A percentile compares a stretch with the other conserved stretches of the same genome.
These are phyloP conservation scores for Rhododendron vialii DNA, from an alignment of 148 eudicot genomes.

Conservation along the genomic window DNA sequence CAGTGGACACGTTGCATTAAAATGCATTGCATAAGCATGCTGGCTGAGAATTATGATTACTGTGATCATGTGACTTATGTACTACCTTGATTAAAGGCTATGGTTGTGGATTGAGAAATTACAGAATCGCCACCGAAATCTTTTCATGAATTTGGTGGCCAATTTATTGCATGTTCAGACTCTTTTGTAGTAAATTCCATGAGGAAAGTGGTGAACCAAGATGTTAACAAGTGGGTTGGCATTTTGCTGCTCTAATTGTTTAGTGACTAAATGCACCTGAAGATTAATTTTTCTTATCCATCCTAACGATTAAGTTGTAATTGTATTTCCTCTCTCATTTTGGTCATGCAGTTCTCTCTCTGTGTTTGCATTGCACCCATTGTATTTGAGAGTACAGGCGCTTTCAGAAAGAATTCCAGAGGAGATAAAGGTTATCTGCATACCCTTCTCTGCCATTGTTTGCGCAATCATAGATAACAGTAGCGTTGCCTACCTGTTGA, in stretches of 20 bases:
- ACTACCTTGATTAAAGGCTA: neutral
- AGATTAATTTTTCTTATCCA: neutral
- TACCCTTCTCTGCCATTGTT: slow-evolving; percentile 1
- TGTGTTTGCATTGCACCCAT: slow-evolving; percentile 93
- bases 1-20: neutral
- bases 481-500: neutral
- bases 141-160: neutral
- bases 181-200: neutral
- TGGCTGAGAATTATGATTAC: neutral
- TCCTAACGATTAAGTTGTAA: neutral
- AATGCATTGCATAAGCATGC: neutral
- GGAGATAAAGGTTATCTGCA: slow-evolving; percentile 58
- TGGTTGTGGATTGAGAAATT: neutral
- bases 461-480: neutral
- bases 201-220: neutral
- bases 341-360: slow-evolving; percentile 82
- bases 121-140: neutral
- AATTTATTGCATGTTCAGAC: neutral
- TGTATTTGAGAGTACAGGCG: slow-evolving; percentile 81
- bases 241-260: slow-evolving; percentile 9
- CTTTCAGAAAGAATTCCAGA: slow-evolving; percentile 70
- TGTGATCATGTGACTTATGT: neutral
- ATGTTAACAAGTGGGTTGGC: neutral
- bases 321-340: slow-evolving; percentile 1
- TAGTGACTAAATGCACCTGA: neutral